Evolutionary conservation across 148 eudicot genomes (phyloP).

Genomic region (Rhododendron williamsianum): DNA sequence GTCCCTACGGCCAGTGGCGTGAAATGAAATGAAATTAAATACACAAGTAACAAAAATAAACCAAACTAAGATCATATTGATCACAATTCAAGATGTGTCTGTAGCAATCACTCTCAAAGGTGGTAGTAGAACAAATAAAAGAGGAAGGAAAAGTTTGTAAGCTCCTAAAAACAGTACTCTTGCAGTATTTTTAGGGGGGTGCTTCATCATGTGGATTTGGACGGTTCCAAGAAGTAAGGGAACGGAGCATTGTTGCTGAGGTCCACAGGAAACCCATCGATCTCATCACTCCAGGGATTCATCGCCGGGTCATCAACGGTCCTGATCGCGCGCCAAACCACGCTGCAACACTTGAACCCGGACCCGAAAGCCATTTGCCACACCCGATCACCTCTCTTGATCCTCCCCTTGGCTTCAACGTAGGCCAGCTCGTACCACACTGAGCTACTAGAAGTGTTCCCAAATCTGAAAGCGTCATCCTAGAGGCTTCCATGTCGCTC

Average conservation of each 20-base stretch:
- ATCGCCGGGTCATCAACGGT: slow-evolving; percentile 5
- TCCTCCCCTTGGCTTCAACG: slow-evolving; percentile 20
- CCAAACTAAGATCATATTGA: too few relatives aligned
- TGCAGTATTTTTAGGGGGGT: too few relatives aligned
- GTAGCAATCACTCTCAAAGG: too few relatives aligned
- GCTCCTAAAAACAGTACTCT: too few relatives aligned
- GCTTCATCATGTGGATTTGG: background rate
- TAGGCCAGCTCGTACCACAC: slow-evolving; percentile 24
- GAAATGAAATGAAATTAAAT: too few relatives aligned
- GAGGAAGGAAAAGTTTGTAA: too few relatives aligned
- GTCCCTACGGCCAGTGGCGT: too few relatives aligned
- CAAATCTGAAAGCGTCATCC: slow-evolving; percentile 24
- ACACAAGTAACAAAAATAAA: too few relatives aligned
- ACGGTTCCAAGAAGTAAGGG: background rate
- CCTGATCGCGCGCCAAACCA: slow-evolving; percentile 16
- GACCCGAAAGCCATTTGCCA: slow-evolving; percentile 21
- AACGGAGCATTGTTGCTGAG: background rate
- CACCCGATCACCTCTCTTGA: slow-evolving; percentile 17
- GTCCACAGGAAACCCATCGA: slow-evolving; percentile 18
- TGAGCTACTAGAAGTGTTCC: slow-evolving; percentile 20
- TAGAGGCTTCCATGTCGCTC: slow-evolving; percentile 22
- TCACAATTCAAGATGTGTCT: too few relatives aligned
- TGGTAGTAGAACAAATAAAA: too few relatives aligned
- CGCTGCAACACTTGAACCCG: slow-evolving; percentile 21
- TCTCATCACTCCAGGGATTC: slow-evolving; percentile 17